A percentile compares a stretch with the other conserved stretches of the same genome.
These are phyloP conservation scores for Capsella rubella DNA, from an alignment of 441 rosid genomes.

Conservation along the genomic window DNA sequence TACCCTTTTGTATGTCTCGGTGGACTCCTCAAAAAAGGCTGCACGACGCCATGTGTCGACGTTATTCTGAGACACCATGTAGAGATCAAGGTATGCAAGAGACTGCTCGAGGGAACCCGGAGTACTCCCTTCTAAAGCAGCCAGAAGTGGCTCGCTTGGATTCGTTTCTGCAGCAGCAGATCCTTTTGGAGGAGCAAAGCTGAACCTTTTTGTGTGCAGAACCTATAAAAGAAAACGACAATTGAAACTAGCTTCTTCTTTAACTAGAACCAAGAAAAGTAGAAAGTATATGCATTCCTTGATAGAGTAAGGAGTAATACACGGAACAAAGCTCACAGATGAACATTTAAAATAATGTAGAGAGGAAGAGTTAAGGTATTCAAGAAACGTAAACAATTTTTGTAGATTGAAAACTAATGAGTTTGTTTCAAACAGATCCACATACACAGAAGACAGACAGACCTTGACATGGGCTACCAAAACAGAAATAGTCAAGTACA, in stretches of 20 bases:
- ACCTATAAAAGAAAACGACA: constrained; percentile 53
- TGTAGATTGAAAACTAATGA: no score
- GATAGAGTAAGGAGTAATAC: not conserved
- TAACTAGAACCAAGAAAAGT: not conserved
- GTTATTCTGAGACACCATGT: constrained; percentile 89
- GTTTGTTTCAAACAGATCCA: no score
- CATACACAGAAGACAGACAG: no score
- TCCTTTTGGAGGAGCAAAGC: constrained; percentile 90
- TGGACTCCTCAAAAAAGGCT: constrained; percentile 93
- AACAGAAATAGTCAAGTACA: no score
- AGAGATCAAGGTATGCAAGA: constrained; percentile 93
- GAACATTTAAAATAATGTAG: not conserved
- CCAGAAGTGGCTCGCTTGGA: constrained; percentile 94
- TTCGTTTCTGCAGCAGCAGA: constrained; percentile 97
- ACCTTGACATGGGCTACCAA: no score
- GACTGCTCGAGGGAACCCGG: constrained; percentile 76
- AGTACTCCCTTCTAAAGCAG: constrained; percentile 78
- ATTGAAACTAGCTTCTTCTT: not conserved
- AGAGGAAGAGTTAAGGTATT: not conserved
- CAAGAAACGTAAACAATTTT: not conserved
- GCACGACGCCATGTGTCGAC: constrained; percentile 95
- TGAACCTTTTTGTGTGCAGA: constrained; percentile 71
- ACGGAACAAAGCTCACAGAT: constrained; percentile 16
- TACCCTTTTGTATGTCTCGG: constrained; percentile 88
- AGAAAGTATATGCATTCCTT: not conserved